A percentile compares a stretch with the other conserved stretches of the same genome.
Conservation (phyloP, 352 stramenopile genomes). For the Phytophthora tentaculata region DNA sequence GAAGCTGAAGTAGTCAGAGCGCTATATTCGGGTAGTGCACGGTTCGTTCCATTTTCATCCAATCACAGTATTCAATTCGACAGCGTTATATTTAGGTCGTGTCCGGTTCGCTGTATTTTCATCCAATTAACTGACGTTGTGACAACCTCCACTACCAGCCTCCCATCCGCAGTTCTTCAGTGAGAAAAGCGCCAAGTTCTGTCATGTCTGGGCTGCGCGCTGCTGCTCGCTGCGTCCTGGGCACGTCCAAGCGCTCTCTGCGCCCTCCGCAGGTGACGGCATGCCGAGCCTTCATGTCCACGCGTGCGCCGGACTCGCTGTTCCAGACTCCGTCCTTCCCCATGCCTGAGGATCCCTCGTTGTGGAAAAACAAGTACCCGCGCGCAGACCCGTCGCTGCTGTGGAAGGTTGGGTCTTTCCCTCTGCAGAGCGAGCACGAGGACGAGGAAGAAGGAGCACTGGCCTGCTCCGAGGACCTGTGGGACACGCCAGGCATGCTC, state of each 20-base stretch:
- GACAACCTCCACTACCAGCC: constrained; percentile 10
- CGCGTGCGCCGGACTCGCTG: constrained; percentile 53
- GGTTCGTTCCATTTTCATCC: constrained; percentile 13
- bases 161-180: constrained; percentile 34
- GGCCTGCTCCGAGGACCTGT: constrained; percentile 62
- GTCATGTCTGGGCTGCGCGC: constrained; percentile 36
- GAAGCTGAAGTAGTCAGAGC: constrained; percentile 10
- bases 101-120: no score
- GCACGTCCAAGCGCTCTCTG: constrained; percentile 5
- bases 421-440: constrained; percentile 41
- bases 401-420: constrained; percentile 83
- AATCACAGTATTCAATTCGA: not conserved
- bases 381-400: constrained; percentile 66
- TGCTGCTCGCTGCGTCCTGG: constrained; percentile 25
- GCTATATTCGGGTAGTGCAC: not conserved
- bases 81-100: not conserved
- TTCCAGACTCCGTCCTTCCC: constrained; percentile 76
- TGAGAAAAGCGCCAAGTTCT: constrained; percentile 17
- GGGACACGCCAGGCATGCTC: constrained; percentile 85
- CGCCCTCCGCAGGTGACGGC: constrained; percentile 16
- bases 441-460: constrained; percentile 38
- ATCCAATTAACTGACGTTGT: constrained; percentile 1
- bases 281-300: constrained; percentile 74
- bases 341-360: constrained; percentile 56
- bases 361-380: constrained; percentile 69